Percentiles rank a stretch among this genome's conserved stretches.
phyloP scores from a whole-genome alignment of 306 rosid species.

The Gastrolobium villosum region DNA sequence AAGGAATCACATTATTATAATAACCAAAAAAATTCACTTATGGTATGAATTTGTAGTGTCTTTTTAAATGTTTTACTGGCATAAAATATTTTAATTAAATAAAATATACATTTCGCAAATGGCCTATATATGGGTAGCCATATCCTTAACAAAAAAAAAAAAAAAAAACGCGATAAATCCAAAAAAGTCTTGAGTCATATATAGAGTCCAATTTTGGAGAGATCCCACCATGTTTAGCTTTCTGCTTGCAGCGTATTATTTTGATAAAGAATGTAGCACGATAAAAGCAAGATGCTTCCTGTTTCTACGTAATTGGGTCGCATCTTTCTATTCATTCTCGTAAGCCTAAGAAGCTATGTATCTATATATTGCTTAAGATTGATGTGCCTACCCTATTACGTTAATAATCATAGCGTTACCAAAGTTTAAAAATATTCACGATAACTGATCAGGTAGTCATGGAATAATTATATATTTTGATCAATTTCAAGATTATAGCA shows the following conservation, averaged over 20 bases:
- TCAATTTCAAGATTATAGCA: neutral
- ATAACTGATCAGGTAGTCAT: neutral
- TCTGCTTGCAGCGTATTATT: conserved; percentile 49
- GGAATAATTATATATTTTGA: neutral
- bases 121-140: neutral
- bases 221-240: conserved; percentile 50
- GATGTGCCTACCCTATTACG: conserved; percentile 40
- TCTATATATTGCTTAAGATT: conserved; percentile 34
- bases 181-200: conserved; percentile 18
- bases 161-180: neutral
- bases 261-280: conserved; percentile 46
- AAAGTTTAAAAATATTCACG: neutral
- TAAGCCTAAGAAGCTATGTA: conserved; percentile 20
- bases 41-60: neutral
- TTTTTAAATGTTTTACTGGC: too few relatives aligned
- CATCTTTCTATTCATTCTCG: conserved; percentile 50
- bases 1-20: too few relatives aligned
- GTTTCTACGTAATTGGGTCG: conserved; percentile 58
- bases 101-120: neutral
- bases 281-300: conserved; percentile 62
- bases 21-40: too few relatives aligned
- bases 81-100: too few relatives aligned
- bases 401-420: conserved; percentile 30
- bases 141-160: neutral
- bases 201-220: conserved; percentile 39